Conservation (phyloP, 2,329 filamentous ascomycete species). For the Claviceps fusiformis region DNA sequence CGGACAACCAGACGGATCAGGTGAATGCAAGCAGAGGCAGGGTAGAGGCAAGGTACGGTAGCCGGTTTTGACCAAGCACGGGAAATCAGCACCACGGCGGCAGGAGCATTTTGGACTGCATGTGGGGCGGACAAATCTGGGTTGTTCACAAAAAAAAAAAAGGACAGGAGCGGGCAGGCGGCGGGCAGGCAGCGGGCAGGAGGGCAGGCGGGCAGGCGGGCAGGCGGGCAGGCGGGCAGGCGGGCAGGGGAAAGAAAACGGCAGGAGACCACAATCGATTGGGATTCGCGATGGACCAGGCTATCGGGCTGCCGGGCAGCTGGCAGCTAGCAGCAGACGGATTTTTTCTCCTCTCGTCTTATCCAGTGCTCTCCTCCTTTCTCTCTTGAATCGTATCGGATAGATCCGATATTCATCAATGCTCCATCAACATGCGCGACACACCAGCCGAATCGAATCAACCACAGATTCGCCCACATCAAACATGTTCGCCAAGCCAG, state of each 20-base stretch:
- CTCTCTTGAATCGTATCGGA: no score
- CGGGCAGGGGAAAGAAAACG: not conserved
- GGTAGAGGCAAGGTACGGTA: not conserved
- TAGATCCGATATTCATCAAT: not conserved
- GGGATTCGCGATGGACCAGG: not conserved
- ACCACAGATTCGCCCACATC: not conserved
- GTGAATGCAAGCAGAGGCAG: not conserved
- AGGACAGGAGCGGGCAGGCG: not conserved
- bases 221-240: not conserved
- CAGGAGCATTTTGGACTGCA: not conserved
- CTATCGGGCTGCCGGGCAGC: not conserved
- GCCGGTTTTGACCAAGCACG: constrained; percentile 2
- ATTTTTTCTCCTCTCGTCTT: not conserved
- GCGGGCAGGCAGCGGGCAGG: no score
- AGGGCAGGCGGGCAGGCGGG: no score
- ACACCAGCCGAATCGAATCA: not conserved
- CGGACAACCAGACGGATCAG: constrained; percentile 4
- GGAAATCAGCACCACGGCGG: constrained; percentile 1
- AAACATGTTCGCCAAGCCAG: not conserved
- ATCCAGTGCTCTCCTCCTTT: no score
- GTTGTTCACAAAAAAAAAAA: not conserved
- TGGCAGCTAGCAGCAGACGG: not conserved
- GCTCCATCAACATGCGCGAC: not conserved
- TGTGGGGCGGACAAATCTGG: not conserved
- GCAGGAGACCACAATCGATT: not conserved